Percentiles rank a stretch among this genome's conserved stretches.
phyloP scores from a whole-genome alignment of 805 yeast species.

The Blastobotrys peoriensis region DNA sequence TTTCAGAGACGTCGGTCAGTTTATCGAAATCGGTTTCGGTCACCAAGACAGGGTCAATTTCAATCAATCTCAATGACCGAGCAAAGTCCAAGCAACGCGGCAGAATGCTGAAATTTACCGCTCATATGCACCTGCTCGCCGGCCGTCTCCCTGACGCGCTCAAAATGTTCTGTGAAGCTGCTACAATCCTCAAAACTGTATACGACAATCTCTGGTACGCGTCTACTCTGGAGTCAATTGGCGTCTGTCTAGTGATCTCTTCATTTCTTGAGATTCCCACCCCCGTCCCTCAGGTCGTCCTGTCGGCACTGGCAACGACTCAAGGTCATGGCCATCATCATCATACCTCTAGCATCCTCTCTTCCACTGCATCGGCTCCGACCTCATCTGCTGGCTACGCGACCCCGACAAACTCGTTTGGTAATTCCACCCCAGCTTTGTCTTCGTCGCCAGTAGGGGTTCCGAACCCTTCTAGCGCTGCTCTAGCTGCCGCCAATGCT shows the following conservation, averaged over 20 bases:
- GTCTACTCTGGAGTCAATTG: constrained; percentile 77
- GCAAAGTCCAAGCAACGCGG: constrained; percentile 52
- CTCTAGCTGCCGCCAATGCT: background rate
- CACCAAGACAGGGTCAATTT: constrained; percentile 28
- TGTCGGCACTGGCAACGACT: constrained; percentile 8
- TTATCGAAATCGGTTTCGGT: constrained; percentile 9
- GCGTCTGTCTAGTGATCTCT: constrained; percentile 56
- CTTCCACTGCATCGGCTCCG: constrained; percentile 1
- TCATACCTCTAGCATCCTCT: constrained; percentile 11
- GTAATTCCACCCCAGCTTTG: constrained; percentile 12
- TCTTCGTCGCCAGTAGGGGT: background rate
- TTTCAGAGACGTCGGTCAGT: constrained; percentile 4
- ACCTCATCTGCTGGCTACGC: constrained; percentile 9
- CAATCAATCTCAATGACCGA: constrained; percentile 31
- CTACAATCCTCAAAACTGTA: constrained; percentile 48
- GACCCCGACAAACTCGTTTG: background rate
- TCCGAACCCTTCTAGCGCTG: background rate
- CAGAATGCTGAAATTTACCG: constrained; percentile 68
- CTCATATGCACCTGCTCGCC: constrained; percentile 69
- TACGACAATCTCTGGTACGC: constrained; percentile 86
- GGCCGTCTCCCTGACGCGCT: constrained; percentile 74
- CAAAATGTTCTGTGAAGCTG: constrained; percentile 67
- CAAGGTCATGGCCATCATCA: background rate
- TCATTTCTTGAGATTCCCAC: constrained; percentile 50
- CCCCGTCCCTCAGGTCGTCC: constrained; percentile 27